These are phyloP conservation scores for Acidiella bohemica DNA, from an alignment of 495 filamentous ascomycete genomes.

Conservation along the genomic window DNA sequence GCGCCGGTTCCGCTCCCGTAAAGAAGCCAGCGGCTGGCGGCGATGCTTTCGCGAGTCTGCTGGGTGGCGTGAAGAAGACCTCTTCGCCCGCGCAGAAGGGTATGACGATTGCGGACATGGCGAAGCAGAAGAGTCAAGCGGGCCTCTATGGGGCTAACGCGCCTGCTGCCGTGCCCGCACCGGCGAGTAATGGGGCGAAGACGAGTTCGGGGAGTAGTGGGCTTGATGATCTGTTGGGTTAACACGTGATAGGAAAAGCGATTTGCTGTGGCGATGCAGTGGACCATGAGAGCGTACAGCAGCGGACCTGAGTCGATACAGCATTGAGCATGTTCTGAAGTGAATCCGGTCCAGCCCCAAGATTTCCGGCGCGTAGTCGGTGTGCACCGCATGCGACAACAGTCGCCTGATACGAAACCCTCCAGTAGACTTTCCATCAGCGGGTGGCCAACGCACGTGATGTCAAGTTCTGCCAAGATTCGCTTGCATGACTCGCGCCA, in stretches of 20 bases:
- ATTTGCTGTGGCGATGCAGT: too few species aligned
- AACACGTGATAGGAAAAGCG: too few species aligned
- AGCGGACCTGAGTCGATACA: too few species aligned
- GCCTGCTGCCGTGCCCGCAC: constrained; percentile 31
- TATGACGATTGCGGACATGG: constrained; percentile 73
- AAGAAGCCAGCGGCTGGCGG: constrained; percentile 44
- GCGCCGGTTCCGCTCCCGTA: constrained; percentile 29
- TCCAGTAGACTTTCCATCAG: too few species aligned
- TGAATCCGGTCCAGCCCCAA: too few species aligned
- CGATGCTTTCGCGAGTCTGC: constrained; percentile 81
- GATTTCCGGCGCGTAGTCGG: too few species aligned
- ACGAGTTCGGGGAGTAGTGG: constrained; percentile 28
- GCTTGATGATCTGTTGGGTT: constrained; percentile 56
- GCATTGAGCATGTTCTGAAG: too few species aligned
- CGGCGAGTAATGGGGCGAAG: constrained; percentile 22
- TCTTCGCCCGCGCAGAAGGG: constrained; percentile 51
- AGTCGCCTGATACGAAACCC: too few species aligned
- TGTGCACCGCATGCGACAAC: too few species aligned
- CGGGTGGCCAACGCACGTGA: too few species aligned
- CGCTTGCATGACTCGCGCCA: too few species aligned
- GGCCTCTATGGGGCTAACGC: constrained; percentile 71
- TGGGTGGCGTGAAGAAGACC: constrained; percentile 73
- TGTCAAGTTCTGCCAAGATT: neutral
- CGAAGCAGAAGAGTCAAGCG: constrained; percentile 86
- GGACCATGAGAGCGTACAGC: too few species aligned